phyloP scores from a whole-genome alignment of 192 early-diverging fungal genomes.

The Mortierella antarctica region DNA sequence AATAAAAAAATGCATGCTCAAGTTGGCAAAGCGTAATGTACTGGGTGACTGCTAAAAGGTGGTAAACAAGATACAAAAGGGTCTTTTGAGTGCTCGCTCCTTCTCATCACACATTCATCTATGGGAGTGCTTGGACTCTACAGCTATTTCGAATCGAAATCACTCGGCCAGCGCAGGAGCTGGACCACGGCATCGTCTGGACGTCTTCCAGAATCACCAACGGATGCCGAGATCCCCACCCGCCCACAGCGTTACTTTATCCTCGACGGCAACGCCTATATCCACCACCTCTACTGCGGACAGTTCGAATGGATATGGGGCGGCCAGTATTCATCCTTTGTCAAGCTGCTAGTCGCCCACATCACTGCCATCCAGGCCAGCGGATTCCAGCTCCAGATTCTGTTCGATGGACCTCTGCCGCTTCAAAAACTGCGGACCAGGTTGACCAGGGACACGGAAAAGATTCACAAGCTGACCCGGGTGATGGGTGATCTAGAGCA shows the following conservation, averaged over 20 bases:
- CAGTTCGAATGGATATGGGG: constrained; percentile 62
- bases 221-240: background rate
- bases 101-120: background rate
- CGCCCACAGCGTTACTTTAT: constrained; percentile 43
- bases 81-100: too few relatives aligned
- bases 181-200: constrained; percentile 9
- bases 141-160: constrained; percentile 44
- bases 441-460: constrained; percentile 53
- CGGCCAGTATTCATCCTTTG: constrained; percentile 57
- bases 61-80: too few relatives aligned
- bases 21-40: too few relatives aligned
- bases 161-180: constrained; percentile 39
- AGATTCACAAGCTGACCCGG: constrained; percentile 46
- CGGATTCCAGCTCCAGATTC: constrained; percentile 50
- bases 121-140: constrained; percentile 52
- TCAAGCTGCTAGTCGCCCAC: constrained; percentile 37
- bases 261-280: constrained; percentile 64
- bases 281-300: constrained; percentile 57
- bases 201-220: background rate
- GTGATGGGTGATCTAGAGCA: constrained; percentile 42
- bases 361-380: constrained; percentile 29
- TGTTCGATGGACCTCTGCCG: constrained; percentile 63
- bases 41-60: too few relatives aligned
- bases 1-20: too few relatives aligned
- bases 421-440: constrained; percentile 55